A percentile compares a stretch with the other conserved stretches of the same genome.
Evolutionary conservation across 306 rosid genomes (phyloP).

Genomic region (Vicia sativa): DNA sequence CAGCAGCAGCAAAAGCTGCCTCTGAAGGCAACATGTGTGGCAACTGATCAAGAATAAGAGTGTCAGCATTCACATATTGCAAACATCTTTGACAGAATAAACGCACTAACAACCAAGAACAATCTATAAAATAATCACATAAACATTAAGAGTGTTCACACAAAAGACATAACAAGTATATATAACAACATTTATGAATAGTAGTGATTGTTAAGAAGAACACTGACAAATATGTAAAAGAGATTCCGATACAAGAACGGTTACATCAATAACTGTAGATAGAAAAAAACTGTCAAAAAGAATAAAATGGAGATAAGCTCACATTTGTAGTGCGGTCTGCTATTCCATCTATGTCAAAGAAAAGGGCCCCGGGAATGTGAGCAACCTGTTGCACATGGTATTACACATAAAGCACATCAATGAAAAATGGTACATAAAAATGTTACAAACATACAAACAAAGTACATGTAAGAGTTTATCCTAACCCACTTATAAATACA

Average conservation of each 20-base stretch:
- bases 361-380: slow-evolving; percentile 97
- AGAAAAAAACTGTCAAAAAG: background rate
- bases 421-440: slow-evolving; percentile 3
- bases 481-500: too few relatives aligned
- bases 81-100: slow-evolving; percentile 7
- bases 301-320: slow-evolving; percentile 41
- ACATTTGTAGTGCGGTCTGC: slow-evolving; percentile 74
- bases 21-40: slow-evolving; percentile 99
- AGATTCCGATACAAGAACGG: slow-evolving; percentile 25
- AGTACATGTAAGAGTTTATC: background rate
- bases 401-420: slow-evolving; percentile 25
- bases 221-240: slow-evolving; percentile 10
- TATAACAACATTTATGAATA: slow-evolving; percentile 1
- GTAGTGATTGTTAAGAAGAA: slow-evolving; percentile 4
- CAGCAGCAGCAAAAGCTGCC: slow-evolving; percentile 98
- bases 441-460: slow-evolving; percentile 5
- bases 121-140: slow-evolving; percentile 17
- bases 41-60: slow-evolving; percentile 66
- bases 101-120: slow-evolving; percentile 26
- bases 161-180: background rate
- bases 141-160: slow-evolving; percentile 25
- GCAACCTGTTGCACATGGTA: slow-evolving; percentile 69
- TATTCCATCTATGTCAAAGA: slow-evolving; percentile 96
- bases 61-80: slow-evolving; percentile 26
- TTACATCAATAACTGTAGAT: background rate